Percentiles rank a stretch among this genome's conserved stretches.
Conservation (phyloP, 2,329 filamentous ascomycete species). For the Pseudogymnoascus sp. region DNA sequence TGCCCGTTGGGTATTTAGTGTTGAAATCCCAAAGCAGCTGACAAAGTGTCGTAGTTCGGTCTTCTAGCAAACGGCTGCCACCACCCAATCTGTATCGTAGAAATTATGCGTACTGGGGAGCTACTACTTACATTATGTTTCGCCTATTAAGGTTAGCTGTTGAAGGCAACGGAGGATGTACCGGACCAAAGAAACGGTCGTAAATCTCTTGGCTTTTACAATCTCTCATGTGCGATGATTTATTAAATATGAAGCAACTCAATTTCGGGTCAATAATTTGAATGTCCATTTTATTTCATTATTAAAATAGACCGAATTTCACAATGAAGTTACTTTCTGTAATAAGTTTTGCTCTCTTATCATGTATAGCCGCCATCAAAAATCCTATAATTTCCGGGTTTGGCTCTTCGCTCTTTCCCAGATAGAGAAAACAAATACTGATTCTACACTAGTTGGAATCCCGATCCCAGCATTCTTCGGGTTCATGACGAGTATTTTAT, state of each 20-base stretch:
- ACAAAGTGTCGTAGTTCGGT: not conserved
- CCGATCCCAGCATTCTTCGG: conserved; percentile 43
- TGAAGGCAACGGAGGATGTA: not conserved
- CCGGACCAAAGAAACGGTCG: not conserved
- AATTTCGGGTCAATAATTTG: not conserved
- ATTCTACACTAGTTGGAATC: conserved; percentile 35
- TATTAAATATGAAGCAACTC: not conserved
- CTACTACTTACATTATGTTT: not conserved
- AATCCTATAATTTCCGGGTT: not conserved
- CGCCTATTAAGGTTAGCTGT: not conserved
- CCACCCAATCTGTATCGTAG: not conserved
- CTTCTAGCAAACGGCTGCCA: not conserved
- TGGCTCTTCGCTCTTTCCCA: not conserved
- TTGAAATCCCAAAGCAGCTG: not conserved
- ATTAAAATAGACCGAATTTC: not conserved
- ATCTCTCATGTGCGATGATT: not conserved
- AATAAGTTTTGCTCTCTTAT: not conserved
- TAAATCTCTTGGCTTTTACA: not conserved
- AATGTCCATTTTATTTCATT: not conserved
- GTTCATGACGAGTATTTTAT: conserved; percentile 43
- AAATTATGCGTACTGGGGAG: not conserved
- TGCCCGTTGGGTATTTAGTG: not conserved
- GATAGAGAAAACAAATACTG: not conserved
- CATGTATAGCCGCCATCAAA: not conserved
- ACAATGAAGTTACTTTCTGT: not conserved